These are phyloP conservation scores for Aspergillus kassunensis DNA, from an alignment of 495 filamentous ascomycete species.

Conservation along the genomic window DNA sequence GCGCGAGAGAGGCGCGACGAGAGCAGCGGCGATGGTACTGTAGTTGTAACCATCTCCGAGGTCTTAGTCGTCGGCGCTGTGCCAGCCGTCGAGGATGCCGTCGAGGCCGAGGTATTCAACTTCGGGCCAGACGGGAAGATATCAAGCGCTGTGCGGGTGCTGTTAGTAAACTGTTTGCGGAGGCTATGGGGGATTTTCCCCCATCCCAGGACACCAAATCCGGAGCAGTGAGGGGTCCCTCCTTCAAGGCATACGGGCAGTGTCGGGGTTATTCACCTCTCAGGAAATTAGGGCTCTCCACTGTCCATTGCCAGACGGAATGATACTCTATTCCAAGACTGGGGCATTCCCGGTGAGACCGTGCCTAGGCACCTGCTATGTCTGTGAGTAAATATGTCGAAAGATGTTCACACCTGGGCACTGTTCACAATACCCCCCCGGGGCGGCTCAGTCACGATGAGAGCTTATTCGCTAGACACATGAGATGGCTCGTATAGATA, in stretches of 20 bases:
- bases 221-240: slow-evolving; percentile 6
- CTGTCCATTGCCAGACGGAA: neutral
- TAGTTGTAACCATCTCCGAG: slow-evolving; percentile 39
- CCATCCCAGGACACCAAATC: slow-evolving; percentile 28
- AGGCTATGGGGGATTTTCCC: slow-evolving; percentile 38
- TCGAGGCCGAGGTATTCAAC: slow-evolving; percentile 42
- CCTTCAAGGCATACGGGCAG: neutral
- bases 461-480: neutral
- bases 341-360: neutral
- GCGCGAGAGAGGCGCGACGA: slow-evolving; percentile 46
- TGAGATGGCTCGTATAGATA: neutral
- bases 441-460: neutral
- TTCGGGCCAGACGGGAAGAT: slow-evolving; percentile 54
- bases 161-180: slow-evolving; percentile 14
- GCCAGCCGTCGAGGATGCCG: neutral
- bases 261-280: neutral
- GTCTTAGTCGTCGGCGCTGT: slow-evolving; percentile 31
- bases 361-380: neutral
- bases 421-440: neutral
- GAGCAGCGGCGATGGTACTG: slow-evolving; percentile 35
- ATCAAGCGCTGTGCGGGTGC: slow-evolving; percentile 1
- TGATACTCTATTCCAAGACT: neutral
- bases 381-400: neutral
- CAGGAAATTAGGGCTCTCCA: neutral
- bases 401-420: neutral